Evolutionary conservation across 164 flowering plant genomes (phyloP).

Genomic region (Protea cynaroides): DNA sequence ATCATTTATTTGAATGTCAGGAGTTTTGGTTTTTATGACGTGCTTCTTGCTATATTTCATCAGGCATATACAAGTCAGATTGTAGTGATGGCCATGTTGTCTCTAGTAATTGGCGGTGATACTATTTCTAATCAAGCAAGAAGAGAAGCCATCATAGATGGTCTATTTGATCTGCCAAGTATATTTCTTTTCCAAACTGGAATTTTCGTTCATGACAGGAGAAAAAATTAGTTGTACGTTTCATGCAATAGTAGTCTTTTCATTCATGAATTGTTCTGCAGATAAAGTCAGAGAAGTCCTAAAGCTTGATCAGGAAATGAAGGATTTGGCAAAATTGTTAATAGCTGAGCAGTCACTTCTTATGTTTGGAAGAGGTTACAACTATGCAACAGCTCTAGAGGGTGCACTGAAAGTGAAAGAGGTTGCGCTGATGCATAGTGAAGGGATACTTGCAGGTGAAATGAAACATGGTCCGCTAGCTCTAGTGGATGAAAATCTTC

Average conservation of each 20-base stretch:
- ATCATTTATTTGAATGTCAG: background rate
- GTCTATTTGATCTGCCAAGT: conserved; percentile 84
- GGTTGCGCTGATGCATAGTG: conserved; percentile 96
- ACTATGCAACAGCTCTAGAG: conserved; percentile 92
- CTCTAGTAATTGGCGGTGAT: conserved; percentile 85
- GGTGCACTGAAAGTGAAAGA: conserved; percentile 98
- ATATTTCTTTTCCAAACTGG: conserved; percentile 17
- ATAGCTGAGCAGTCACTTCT: conserved; percentile 91
- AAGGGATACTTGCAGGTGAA: conserved; percentile 98
- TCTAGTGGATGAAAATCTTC: conserved; percentile 90
- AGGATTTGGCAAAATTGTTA: conserved; percentile 70
- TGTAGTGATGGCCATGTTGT: conserved; percentile 93
- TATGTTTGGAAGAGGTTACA: conserved; percentile 95
- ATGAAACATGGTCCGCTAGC: conserved; percentile 99
- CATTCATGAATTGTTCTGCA: conserved; percentile 23
- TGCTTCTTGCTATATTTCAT: background rate
- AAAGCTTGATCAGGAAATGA: conserved; percentile 85
- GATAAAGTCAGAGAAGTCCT: conserved; percentile 77
- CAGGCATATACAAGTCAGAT: conserved; percentile 99
- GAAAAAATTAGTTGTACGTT: background rate
- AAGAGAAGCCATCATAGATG: conserved; percentile 81
- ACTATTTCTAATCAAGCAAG: conserved; percentile 70
- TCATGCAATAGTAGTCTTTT: background rate
- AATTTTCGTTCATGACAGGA: background rate
- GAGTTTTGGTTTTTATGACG: conserved; percentile 2